Evolutionary conservation across 305 asterid species (phyloP), one percentile per base, ranked within the genome.

Genomic region (Nicotiana rustica): DNA sequence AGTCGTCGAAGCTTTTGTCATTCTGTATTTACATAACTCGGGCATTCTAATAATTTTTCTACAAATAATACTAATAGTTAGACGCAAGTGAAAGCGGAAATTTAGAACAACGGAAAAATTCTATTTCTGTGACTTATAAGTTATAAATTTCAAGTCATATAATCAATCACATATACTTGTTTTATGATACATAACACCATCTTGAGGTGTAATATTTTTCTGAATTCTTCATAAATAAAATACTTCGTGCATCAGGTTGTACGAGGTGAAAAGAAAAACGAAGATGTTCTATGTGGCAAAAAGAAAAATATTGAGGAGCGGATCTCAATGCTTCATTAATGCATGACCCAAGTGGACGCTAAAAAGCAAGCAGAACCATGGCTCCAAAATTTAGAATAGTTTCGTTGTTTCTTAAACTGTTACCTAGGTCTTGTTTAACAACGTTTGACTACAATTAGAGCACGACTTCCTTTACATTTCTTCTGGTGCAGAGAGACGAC

Each of bases 281-380:
- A 2, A 0, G 5, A 19, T 68, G 31, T 68, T 68, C 4, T 68
- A 68, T 4, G 56, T 36, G 80, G 47, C 60, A 44, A 71, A 21
- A 33, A 33, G 4, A 31, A 44, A 19, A 15, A 47, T 31, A 9
- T 18, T 19, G 29, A 52, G 25, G 36, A 79, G 31, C 44, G 14
- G 81, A 85, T 84, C 85, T 81, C 87, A 87, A 88, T 68, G 77
- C 60, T 71, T 33, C 13, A 31, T 80, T 44, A 65, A 67, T 80
- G 78, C 52, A 81, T 21, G 18, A 76, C 79, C 66, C 88, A 88
- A 88, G 90, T 89, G 49, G 85, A 82, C 90, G 85, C 89, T 80
- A 56, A 65, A 65, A 78, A 78, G 69, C 62, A 78, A 77, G 83
- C 57, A 82, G 31, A n/a, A 38, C 81, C 83, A 25, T 80, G 89